Conservation (phyloP, 2,329 filamentous ascomycete genomes). For the Rhinocladiella similis region DNA sequence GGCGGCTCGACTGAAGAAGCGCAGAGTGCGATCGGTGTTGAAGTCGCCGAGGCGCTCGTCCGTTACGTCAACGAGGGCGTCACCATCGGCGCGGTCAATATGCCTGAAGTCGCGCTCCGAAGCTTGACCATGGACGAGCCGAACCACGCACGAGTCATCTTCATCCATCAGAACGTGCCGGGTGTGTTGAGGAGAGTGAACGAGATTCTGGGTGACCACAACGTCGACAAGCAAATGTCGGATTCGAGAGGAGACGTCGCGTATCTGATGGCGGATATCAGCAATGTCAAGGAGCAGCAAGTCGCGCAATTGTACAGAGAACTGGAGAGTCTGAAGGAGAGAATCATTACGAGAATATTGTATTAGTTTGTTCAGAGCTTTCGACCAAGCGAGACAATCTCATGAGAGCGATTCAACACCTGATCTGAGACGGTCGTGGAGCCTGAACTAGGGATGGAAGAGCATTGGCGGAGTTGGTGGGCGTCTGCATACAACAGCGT, state of each 20-base stretch:
- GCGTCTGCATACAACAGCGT: too few relatives aligned
- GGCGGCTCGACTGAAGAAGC: constrained; percentile 97
- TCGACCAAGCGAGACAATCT: too few relatives aligned
- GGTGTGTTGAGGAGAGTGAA: constrained; percentile 96
- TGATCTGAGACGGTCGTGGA: background rate
- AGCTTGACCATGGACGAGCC: constrained; percentile 88
- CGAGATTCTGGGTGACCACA: constrained; percentile 90
- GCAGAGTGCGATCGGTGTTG: constrained; percentile 90
- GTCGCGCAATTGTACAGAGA: constrained; percentile 84
- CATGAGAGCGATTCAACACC: background rate
- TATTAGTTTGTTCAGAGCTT: constrained; percentile 13
- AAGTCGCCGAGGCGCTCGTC: constrained; percentile 84
- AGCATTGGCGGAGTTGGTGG: too few relatives aligned
- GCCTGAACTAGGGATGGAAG: background rate
- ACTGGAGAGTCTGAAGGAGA: constrained; percentile 66
- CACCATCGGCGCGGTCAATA: constrained; percentile 88
- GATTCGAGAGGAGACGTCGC: constrained; percentile 92
- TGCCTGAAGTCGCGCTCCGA: constrained; percentile 91
- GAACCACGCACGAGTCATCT: constrained; percentile 88
- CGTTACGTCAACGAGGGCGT: constrained; percentile 95
- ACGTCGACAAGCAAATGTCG: constrained; percentile 98
- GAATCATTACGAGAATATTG: constrained; percentile 28
- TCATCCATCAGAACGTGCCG: constrained; percentile 94
- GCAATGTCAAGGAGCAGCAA: constrained; percentile 74
- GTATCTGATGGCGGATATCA: constrained; percentile 97